phyloP scores from a whole-genome alignment of 345 rosid genomes.

The Brassica nigra region DNA sequence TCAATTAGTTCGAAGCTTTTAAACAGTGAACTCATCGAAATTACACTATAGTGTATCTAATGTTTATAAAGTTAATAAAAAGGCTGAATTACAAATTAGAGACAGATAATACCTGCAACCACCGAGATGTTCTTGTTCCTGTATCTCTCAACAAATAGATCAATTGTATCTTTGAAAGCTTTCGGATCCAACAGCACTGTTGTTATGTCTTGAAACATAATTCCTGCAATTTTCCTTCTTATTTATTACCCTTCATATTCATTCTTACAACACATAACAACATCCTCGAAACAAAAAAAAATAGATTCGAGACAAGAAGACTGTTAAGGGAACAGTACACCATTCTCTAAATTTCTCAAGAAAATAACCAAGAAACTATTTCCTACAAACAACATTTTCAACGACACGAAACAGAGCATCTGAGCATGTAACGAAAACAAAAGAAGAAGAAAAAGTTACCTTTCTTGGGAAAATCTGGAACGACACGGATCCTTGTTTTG shows the following conservation, averaged over 20 bases:
- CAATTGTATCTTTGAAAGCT: conserved; percentile 89
- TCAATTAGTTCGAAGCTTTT: conserved; percentile 15
- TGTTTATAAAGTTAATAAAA: not conserved
- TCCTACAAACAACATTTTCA: conserved; percentile 15
- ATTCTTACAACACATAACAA: not conserved
- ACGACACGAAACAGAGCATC: conserved; percentile 17
- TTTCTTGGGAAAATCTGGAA: conserved; percentile 83
- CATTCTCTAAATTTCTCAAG: not conserved
- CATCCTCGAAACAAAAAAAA: not conserved
- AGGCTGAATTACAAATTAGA: not conserved
- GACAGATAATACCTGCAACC: conserved; percentile 71
- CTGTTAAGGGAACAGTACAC: not conserved
- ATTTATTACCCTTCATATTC: not conserved
- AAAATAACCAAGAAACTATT: not conserved
- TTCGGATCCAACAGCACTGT: conserved; percentile 81
- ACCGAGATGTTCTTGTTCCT: conserved; percentile 81
- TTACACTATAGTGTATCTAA: not conserved
- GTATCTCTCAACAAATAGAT: conserved; percentile 90
- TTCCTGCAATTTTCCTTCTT: conserved; percentile 50
- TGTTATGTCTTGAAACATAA: conserved; percentile 95
- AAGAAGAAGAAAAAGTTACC: conserved; percentile 40
- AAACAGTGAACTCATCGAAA: conserved; percentile 16
- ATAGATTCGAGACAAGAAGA: not conserved
- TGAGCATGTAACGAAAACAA: conserved; percentile 5
- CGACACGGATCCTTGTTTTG: conserved; percentile 78